Evolutionary conservation across 2,329 filamentous ascomycete genomes (phyloP).

Genomic region (Moelleriella libera): DNA sequence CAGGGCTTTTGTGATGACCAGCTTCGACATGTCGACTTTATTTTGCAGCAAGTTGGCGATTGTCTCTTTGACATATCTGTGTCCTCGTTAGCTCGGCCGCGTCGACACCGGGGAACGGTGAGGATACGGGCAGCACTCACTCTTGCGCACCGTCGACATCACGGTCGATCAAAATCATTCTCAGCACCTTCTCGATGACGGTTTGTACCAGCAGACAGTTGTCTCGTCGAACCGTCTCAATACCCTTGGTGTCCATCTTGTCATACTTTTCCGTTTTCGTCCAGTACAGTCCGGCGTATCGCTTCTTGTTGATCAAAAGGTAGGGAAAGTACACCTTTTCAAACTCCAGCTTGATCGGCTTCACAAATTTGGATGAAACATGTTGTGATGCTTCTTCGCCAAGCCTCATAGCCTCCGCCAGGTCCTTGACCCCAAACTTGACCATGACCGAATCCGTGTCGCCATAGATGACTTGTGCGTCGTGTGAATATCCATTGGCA

Average conservation of each 20-base stretch:
- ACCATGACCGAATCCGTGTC: slow-evolving; percentile 99
- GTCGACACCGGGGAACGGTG: too few species aligned
- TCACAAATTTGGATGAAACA: slow-evolving; percentile 85
- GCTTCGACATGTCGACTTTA: slow-evolving; percentile 96
- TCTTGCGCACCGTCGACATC: slow-evolving; percentile 85
- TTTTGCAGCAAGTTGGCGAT: slow-evolving; percentile 94
- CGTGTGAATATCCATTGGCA: slow-evolving; percentile 84
- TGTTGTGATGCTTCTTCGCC: slow-evolving; percentile 84
- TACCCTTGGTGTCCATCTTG: slow-evolving; percentile 99
- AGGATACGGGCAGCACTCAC: slow-evolving; percentile 54
- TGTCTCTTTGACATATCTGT: slow-evolving; percentile 86
- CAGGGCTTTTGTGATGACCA: slow-evolving; percentile 95
- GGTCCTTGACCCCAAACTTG: slow-evolving; percentile 83
- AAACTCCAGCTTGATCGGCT: slow-evolving; percentile 97
- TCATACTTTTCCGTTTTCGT: slow-evolving; percentile 89
- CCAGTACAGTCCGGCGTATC: slow-evolving; percentile 96
- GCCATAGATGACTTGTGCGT: slow-evolving; percentile 95
- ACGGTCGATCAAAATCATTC: slow-evolving; percentile 89
- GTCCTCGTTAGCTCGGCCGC: neutral
- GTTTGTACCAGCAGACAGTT: slow-evolving; percentile 93
- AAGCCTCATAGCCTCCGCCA: slow-evolving; percentile 82
- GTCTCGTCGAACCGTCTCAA: slow-evolving; percentile 92
- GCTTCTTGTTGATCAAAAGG: slow-evolving; percentile 98
- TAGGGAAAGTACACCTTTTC: slow-evolving; percentile 99
- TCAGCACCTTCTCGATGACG: slow-evolving; percentile 89